Conservation (phyloP, 768 basidiomycete genomes). For the Pleurotus giganteus region DNA sequence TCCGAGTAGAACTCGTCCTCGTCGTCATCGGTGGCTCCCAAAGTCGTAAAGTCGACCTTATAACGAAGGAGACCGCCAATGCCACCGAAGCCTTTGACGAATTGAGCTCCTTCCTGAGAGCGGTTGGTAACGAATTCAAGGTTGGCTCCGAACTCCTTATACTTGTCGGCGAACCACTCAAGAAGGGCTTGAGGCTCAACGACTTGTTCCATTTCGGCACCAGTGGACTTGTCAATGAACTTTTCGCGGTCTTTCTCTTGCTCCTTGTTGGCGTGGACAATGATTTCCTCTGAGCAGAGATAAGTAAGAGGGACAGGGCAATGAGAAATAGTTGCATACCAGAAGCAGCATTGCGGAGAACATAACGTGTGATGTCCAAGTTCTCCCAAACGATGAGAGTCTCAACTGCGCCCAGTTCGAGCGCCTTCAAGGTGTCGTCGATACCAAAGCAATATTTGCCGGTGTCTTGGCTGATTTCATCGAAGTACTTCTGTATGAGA, state of each 20-base stretch:
- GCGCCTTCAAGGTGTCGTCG: slow-evolving; percentile 92
- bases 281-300: slow-evolving; percentile 64
- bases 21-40: slow-evolving; percentile 73
- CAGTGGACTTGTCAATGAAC: slow-evolving; percentile 94
- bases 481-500: slow-evolving; percentile 97
- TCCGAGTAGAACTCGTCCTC: slow-evolving; percentile 86
- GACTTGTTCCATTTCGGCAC: slow-evolving; percentile 91
- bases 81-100: slow-evolving; percentile 98
- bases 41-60: slow-evolving; percentile 93
- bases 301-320: background rate
- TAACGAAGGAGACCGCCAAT: slow-evolving; percentile 95
- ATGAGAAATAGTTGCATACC: slow-evolving; percentile 41
- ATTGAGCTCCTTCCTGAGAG: slow-evolving; percentile 96
- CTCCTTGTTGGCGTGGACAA: slow-evolving; percentile 76
- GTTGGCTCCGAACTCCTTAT: slow-evolving; percentile 95
- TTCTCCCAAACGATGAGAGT: slow-evolving; percentile 99
- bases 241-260: slow-evolving; percentile 93
- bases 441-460: slow-evolving; percentile 97
- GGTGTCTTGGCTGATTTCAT: slow-evolving; percentile 97
- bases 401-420: slow-evolving; percentile 96
- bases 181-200: slow-evolving; percentile 82
- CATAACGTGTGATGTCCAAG: slow-evolving; percentile 84
- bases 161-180: slow-evolving; percentile 99
- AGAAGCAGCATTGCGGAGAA: slow-evolving; percentile 88
- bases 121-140: slow-evolving; percentile 96